A percentile compares a stretch with the other conserved stretches of the same genome.
Conservation (phyloP, 345 rosid species). For the Linum lewisii region DNA sequence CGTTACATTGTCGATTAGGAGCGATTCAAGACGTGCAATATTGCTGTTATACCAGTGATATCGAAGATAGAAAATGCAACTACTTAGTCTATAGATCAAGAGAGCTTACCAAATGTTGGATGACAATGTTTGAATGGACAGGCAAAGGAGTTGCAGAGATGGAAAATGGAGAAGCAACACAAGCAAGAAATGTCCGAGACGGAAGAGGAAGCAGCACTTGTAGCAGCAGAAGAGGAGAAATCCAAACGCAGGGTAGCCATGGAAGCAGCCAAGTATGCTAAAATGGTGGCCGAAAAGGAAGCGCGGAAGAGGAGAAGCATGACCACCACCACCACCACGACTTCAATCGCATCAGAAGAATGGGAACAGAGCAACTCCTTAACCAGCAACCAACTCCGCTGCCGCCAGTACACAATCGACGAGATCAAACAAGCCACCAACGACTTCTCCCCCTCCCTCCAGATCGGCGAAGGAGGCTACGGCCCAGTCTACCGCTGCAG, state of each 20-base stretch:
- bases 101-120: too few relatives aligned
- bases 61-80: too few relatives aligned
- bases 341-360: neutral
- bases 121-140: neutral
- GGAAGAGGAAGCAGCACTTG: neutral
- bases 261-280: neutral
- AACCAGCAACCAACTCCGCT: neutral
- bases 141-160: neutral
- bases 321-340: too few relatives aligned
- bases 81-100: too few relatives aligned
- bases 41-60: too few relatives aligned
- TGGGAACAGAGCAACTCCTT: neutral
- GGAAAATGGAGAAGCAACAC: neutral
- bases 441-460: neutral
- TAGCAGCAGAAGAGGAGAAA: neutral
- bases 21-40: too few relatives aligned
- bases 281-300: neutral
- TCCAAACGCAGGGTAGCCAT: neutral
- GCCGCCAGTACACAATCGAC: neutral
- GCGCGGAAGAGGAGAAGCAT: neutral
- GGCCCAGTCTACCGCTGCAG: neutral
- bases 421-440: neutral
- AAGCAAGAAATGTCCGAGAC: neutral
- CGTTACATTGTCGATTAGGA: too few relatives aligned
- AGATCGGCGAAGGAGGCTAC: neutral